Conservation (phyloP, 75 land plant genomes). For the Gnetum montanum region DNA sequence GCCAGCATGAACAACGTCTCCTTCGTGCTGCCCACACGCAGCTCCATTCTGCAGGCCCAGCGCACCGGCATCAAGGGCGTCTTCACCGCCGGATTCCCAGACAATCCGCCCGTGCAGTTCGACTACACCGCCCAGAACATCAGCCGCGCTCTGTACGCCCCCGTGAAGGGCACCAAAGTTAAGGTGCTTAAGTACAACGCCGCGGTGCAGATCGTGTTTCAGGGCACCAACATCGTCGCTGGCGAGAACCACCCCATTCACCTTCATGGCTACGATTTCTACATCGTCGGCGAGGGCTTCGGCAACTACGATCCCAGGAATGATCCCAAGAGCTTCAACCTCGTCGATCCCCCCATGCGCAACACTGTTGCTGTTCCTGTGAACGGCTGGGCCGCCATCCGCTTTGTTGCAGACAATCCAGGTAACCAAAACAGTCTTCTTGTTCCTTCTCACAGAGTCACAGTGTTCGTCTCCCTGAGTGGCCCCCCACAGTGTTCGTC, state of each 20-base stretch:
- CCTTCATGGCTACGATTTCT: slow-evolving; percentile 82
- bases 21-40: slow-evolving; percentile 40
- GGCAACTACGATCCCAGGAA: slow-evolving; percentile 68
- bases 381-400: slow-evolving; percentile 56
- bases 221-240: slow-evolving; percentile 49
- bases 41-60: slow-evolving; percentile 46
- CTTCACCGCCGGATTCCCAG: slow-evolving; percentile 57
- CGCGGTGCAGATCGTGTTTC: slow-evolving; percentile 59
- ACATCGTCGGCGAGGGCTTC: slow-evolving; percentile 58
- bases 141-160: slow-evolving; percentile 30
- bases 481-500: too few species aligned
- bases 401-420: slow-evolving; percentile 70
- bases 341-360: slow-evolving; percentile 60
- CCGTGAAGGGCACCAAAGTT: slow-evolving; percentile 40
- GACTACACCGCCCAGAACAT: slow-evolving; percentile 61
- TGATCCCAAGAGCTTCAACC: slow-evolving; percentile 45
- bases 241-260: slow-evolving; percentile 83
- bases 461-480: too few species aligned
- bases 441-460: too few species aligned
- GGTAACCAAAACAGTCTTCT: too few species aligned
- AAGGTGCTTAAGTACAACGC: slow-evolving; percentile 46
- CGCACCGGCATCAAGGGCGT: slow-evolving; percentile 26
- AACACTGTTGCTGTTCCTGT: slow-evolving; percentile 56
- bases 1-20: slow-evolving; percentile 83
- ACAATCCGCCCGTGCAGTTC: slow-evolving; percentile 33